phyloP scores from a whole-genome alignment of 441 rosid genomes.

The Kokia cookei region DNA sequence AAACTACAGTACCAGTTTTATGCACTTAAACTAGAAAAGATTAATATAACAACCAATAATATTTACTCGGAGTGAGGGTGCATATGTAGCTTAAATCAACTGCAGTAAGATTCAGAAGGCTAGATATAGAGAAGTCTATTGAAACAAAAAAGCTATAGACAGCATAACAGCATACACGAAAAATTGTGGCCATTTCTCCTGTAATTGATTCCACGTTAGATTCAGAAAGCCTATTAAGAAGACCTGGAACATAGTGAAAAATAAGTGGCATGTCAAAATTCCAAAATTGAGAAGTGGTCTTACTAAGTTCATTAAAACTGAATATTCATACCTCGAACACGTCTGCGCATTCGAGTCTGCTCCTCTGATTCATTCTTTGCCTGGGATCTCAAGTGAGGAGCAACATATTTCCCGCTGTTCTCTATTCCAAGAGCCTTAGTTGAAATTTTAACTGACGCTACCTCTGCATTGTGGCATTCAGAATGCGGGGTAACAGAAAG shows the following conservation, averaged over 20 bases:
- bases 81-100: neutral
- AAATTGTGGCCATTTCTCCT: constrained; percentile 58
- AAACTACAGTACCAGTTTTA: neutral
- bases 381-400: constrained; percentile 61
- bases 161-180: constrained; percentile 42
- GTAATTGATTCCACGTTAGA: constrained; percentile 83
- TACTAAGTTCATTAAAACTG: constrained; percentile 5
- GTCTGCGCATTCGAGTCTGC: constrained; percentile 54
- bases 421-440: constrained; percentile 14
- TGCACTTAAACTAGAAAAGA: neutral
- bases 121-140: neutral
- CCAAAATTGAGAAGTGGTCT: neutral
- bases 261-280: constrained; percentile 10
- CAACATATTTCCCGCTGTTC: constrained; percentile 47
- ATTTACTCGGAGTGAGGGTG: neutral
- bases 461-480: constrained; percentile 15
- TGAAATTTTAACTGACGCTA: constrained; percentile 20
- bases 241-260: constrained; percentile 45
- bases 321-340: constrained; percentile 56
- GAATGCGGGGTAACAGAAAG: constrained; percentile 18
- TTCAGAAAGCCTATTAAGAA: constrained; percentile 78
- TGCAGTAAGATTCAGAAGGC: neutral
- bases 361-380: constrained; percentile 63
- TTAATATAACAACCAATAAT: neutral
- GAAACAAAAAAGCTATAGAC: neutral